Evolutionary conservation across 768 basidiomycete species (phyloP).

Genomic region (Punctularia strigosozonata): DNA sequence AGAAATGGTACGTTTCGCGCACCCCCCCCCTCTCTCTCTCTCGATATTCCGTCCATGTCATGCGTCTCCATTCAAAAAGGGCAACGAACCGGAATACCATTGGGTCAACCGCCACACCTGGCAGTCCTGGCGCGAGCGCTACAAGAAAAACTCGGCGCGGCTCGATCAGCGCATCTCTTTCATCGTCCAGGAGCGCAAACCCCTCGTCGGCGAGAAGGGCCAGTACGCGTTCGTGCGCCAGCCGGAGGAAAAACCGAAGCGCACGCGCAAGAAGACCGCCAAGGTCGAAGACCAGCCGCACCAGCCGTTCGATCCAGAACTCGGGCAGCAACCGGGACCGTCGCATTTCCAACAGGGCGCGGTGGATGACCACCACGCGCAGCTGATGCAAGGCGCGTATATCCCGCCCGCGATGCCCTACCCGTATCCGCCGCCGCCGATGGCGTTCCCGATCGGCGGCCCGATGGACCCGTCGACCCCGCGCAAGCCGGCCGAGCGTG

Average conservation of each 20-base stretch:
- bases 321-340: constrained; percentile 26
- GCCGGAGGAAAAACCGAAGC: constrained; percentile 57
- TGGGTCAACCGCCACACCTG: constrained; percentile 81
- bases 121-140: constrained; percentile 85
- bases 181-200: constrained; percentile 62
- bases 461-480: constrained; percentile 21
- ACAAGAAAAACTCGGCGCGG: constrained; percentile 69
- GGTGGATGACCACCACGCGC: too few relatives aligned
- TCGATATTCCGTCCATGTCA: neutral
- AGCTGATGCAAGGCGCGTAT: too few relatives aligned
- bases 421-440: neutral
- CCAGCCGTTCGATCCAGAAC: constrained; percentile 35
- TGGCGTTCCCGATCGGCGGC: too few relatives aligned
- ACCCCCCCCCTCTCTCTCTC: too few relatives aligned
- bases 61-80: constrained; percentile 22
- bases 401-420: neutral
- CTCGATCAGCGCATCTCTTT: constrained; percentile 52
- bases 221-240: constrained; percentile 76
- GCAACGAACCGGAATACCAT: constrained; percentile 54
- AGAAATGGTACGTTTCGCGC: constrained; percentile 43
- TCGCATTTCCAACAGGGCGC: too few relatives aligned
- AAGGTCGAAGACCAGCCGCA: too few relatives aligned
- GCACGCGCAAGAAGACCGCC: constrained; percentile 39
- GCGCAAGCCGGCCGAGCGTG: constrained; percentile 40
- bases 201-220: constrained; percentile 61